Conservation (phyloP, 208 protist genomes). For the Paratrypanosoma confusum region DNA sequence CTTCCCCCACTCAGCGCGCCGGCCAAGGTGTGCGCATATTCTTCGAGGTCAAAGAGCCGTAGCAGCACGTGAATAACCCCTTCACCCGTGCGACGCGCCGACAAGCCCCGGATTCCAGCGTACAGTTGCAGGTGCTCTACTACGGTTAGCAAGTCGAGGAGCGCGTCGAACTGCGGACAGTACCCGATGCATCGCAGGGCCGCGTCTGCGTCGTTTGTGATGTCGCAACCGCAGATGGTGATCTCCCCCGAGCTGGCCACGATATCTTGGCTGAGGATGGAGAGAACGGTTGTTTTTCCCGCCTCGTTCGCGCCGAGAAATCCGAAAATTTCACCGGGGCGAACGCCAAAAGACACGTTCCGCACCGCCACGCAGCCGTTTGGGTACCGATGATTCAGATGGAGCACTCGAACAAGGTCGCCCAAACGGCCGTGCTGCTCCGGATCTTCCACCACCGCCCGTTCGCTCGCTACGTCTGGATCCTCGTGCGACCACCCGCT, state of each 20-base stretch:
- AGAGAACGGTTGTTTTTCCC: conserved; percentile 43
- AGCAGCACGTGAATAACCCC: conserved; percentile 21
- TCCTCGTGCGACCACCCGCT: no score
- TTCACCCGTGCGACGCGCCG: conserved; percentile 1
- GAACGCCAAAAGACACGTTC: conserved; percentile 12
- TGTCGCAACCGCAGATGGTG: conserved; percentile 4
- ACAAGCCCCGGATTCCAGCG: conserved; percentile 56
- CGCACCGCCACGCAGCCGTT: conserved; percentile 48
- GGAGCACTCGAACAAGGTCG: conserved; percentile 40
- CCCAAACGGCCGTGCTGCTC: conserved; percentile 1
- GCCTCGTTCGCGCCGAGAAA: conserved; percentile 40
- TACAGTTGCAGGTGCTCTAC: conserved; percentile 90
- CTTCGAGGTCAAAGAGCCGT: conserved; percentile 25
- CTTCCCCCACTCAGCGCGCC: conserved; percentile 65
- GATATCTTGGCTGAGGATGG: conserved; percentile 24
- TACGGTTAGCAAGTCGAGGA: conserved; percentile 85
- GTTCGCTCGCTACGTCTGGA: conserved; percentile 24
- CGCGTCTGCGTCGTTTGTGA: conserved; percentile 5
- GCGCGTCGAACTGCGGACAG: conserved; percentile 94
- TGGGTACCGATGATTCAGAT: conserved; percentile 50
- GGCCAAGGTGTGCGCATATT: conserved; percentile 21
- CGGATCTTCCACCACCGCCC: conserved; percentile 10
- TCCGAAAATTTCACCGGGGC: conserved; percentile 15
- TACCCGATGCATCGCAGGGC: conserved; percentile 71
- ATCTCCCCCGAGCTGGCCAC: conserved; percentile 17